Evolutionary conservation across 2,329 filamentous ascomycete species (phyloP).

Genomic region (Diaporthe sp.): DNA sequence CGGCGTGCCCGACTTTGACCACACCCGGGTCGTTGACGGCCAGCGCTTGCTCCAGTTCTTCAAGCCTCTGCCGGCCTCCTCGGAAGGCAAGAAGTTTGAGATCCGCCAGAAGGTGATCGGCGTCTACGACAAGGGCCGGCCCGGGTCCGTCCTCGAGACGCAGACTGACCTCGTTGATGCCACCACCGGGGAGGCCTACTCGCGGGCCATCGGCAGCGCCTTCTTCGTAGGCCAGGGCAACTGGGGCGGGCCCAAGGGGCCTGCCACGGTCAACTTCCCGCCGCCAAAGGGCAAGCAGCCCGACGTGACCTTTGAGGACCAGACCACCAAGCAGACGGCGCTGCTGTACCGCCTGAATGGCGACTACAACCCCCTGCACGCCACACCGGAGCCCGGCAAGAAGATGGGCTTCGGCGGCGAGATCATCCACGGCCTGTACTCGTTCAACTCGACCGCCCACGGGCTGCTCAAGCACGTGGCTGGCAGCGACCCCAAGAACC

Average conservation of each 20-base stretch:
- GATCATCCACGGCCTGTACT: conserved; percentile 92
- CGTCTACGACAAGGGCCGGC: conserved; percentile 91
- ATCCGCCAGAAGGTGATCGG: conserved; percentile 83
- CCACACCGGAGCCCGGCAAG: conserved; percentile 84
- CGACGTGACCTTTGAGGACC: conserved; percentile 78
- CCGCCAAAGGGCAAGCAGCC: conserved; percentile 78
- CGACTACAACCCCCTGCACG: conserved; percentile 95
- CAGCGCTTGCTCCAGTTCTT: conserved; percentile 85
- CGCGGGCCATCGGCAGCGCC: conserved; percentile 75
- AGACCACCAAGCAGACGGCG: conserved; percentile 80
- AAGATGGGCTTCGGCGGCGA: conserved; percentile 93
- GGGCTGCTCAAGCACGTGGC: conserved; percentile 81
- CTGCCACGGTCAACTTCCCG: conserved; percentile 82
- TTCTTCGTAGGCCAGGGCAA: conserved; percentile 85
- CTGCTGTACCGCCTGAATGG: conserved; percentile 89
- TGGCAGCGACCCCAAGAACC: conserved; percentile 81
- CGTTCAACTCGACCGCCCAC: conserved; percentile 85
- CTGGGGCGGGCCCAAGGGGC: conserved; percentile 94
- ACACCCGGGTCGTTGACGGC: conserved; percentile 82
- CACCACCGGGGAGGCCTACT: conserved; percentile 78
- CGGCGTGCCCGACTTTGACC: conserved; percentile 82
- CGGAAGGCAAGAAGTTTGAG: conserved; percentile 81
- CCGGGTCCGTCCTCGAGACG: conserved; percentile 85
- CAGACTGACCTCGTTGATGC: conserved; percentile 83
- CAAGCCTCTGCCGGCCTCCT: conserved; percentile 81